A percentile compares a stretch with the other conserved stretches of the same genome.
These are phyloP conservation scores for Guadua angustifolia DNA, from an alignment of 176 grass and related monocot species.

Conservation along the genomic window DNA sequence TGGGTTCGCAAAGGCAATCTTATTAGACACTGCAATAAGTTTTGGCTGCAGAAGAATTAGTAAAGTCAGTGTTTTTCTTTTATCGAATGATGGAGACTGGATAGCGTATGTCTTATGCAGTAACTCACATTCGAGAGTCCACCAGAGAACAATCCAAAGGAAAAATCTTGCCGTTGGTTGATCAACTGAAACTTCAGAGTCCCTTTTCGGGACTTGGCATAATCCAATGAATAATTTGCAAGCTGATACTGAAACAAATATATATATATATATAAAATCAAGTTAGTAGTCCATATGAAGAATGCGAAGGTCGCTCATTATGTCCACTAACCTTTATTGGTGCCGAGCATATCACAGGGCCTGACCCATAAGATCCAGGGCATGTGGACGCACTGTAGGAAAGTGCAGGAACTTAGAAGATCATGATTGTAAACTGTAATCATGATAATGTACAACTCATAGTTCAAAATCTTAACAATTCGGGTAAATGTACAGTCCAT, in stretches of 20 bases:
- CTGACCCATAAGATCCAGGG: constrained; percentile 47
- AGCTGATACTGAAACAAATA: constrained; percentile 67
- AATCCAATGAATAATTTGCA: constrained; percentile 66
- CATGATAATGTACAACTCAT: background rate
- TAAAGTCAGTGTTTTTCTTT: background rate
- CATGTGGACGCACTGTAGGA: constrained; percentile 65
- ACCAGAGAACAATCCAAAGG: constrained; percentile 76
- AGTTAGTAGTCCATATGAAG: background rate
- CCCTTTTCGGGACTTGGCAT: constrained; percentile 49
- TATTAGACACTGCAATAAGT: constrained; percentile 76
- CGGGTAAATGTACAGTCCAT: background rate
- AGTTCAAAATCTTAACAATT: background rate
- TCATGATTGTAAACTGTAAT: background rate
- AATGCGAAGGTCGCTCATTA: background rate
- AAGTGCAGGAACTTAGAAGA: background rate
- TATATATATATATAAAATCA: background rate
- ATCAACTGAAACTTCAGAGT: constrained; percentile 68
- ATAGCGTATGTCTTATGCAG: background rate
- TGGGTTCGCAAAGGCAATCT: constrained; percentile 72
- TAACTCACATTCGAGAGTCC: constrained; percentile 70
- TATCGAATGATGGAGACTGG: background rate
- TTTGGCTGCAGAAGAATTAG: constrained; percentile 54
- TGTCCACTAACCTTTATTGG: constrained; percentile 72
- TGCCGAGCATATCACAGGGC: constrained; percentile 71
- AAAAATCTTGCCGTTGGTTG: constrained; percentile 83